Evolutionary conservation across 2,329 filamentous ascomycete species (phyloP).

Genomic region (Venturia oleaginea): DNA sequence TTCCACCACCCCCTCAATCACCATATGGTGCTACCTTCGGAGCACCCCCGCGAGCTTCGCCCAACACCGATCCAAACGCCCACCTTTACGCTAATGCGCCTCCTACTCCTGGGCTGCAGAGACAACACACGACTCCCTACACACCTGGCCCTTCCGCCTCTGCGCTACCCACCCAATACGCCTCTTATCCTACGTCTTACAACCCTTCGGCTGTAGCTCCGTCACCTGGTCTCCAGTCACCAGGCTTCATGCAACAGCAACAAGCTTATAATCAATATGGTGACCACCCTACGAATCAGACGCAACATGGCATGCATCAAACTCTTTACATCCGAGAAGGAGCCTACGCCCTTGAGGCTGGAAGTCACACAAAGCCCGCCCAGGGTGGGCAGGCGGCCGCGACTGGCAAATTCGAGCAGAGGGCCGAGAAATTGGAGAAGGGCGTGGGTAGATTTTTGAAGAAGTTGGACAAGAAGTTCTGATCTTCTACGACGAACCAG

Average conservation of each 20-base stretch:
- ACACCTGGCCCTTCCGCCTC: not conserved
- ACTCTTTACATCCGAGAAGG: slow-evolving; percentile 57
- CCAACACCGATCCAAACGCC: slow-evolving; percentile 26
- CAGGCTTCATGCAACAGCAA: slow-evolving; percentile 14
- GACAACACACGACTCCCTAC: slow-evolving; percentile 13
- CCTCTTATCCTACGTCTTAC: slow-evolving; percentile 8
- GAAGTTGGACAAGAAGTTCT: slow-evolving; percentile 69
- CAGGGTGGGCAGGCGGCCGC: slow-evolving; percentile 18
- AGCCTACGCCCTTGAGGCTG: slow-evolving; percentile 22
- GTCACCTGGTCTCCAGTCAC: slow-evolving; percentile 13
- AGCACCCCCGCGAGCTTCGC: slow-evolving; percentile 25
- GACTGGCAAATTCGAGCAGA: slow-evolving; percentile 52
- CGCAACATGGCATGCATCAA: slow-evolving; percentile 45
- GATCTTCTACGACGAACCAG: not conserved
- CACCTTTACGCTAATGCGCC: slow-evolving; percentile 13
- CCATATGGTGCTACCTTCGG: slow-evolving; percentile 27
- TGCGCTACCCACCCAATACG: not conserved
- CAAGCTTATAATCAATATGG: slow-evolving; percentile 6
- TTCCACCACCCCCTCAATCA: slow-evolving; percentile 18
- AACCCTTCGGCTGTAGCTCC: slow-evolving; percentile 6
- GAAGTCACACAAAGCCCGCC: slow-evolving; percentile 12
- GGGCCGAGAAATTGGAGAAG: slow-evolving; percentile 58
- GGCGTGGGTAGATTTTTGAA: slow-evolving; percentile 64
- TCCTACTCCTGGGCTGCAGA: slow-evolving; percentile 13
- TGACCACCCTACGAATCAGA: not conserved